Evolutionary conservation across 2,329 filamentous ascomycete genomes (phyloP).

Genomic region (Cercospora berteroae): DNA sequence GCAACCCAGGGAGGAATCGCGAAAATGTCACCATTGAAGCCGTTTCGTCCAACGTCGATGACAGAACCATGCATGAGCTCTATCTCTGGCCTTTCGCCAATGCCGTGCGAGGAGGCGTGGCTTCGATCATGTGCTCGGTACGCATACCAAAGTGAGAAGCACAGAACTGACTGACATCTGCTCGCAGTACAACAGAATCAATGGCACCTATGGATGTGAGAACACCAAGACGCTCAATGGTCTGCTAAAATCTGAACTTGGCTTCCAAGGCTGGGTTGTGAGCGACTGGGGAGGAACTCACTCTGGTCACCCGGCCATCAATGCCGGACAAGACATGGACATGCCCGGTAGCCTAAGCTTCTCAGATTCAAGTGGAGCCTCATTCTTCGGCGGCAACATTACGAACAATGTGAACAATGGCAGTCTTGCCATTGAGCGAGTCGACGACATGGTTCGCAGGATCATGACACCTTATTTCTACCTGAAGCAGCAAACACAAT

Average conservation of each 20-base stretch:
- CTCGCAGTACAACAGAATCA: background rate
- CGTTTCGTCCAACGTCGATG: slow-evolving; percentile 37
- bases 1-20: slow-evolving; percentile 28
- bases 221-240: slow-evolving; percentile 68
- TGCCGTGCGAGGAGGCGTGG: slow-evolving; percentile 31
- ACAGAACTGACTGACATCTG: background rate
- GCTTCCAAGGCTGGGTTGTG: slow-evolving; percentile 67
- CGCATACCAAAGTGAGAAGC: background rate
- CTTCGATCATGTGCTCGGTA: slow-evolving; percentile 47
- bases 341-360: slow-evolving; percentile 52
- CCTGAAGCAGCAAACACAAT: slow-evolving; percentile 53
- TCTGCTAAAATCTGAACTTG: slow-evolving; percentile 69
- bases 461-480: slow-evolving; percentile 56
- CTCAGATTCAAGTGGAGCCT: background rate
- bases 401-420: slow-evolving; percentile 54
- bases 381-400: slow-evolving; percentile 36
- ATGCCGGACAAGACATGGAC: slow-evolving; percentile 32
- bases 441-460: slow-evolving; percentile 59
- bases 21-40: slow-evolving; percentile 36
- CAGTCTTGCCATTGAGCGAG: slow-evolving; percentile 52
- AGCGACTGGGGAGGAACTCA: slow-evolving; percentile 63
- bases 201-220: slow-evolving; percentile 48
- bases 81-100: slow-evolving; percentile 35
- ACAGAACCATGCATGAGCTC: slow-evolving; percentile 38
- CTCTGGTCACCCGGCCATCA: slow-evolving; percentile 50